phyloP scores from a whole-genome alignment of 140 eudicot species.

The Ambrosia hybrid region DNA sequence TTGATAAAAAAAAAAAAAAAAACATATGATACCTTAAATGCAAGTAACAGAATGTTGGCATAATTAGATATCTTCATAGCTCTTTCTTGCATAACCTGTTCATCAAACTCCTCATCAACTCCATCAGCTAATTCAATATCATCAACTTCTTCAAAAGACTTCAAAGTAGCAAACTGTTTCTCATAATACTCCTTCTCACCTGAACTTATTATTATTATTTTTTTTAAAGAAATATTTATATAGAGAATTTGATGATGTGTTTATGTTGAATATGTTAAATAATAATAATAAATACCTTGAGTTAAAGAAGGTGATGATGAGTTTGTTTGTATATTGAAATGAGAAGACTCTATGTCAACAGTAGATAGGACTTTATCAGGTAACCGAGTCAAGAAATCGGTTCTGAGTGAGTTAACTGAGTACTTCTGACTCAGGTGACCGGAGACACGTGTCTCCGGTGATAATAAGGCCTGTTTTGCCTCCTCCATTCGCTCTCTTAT shows the following conservation, averaged over 20 bases:
- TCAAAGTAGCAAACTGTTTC: constrained; percentile 70
- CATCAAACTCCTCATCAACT: constrained; percentile 53
- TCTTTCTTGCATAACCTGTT: constrained; percentile 71
- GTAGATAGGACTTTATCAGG: constrained; percentile 71
- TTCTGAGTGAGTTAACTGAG: constrained; percentile 68
- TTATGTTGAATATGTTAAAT: neutral
- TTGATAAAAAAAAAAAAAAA: too few species aligned
- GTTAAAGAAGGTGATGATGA: constrained; percentile 36
- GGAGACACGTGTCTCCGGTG: constrained; percentile 41
- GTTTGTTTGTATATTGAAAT: constrained; percentile 35
- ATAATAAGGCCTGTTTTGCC: constrained; percentile 48
- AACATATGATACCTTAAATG: constrained; percentile 49
- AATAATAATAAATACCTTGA: constrained; percentile 33
- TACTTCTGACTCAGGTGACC: constrained; percentile 51
- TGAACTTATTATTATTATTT: constrained; percentile 4
- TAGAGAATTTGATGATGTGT: neutral
- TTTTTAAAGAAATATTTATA: neutral
- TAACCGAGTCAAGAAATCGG: constrained; percentile 63
- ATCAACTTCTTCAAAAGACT: constrained; percentile 88
- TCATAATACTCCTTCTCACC: constrained; percentile 90
- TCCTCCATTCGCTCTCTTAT: constrained; percentile 33
- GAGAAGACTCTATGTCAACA: constrained; percentile 59
- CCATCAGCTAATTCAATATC: constrained; percentile 47
- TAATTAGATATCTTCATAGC: constrained; percentile 91
- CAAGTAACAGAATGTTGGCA: constrained; percentile 71